These are phyloP conservation scores for Russula sp. DNA, from an alignment of 768 basidiomycete genomes.

Conservation along the genomic window DNA sequence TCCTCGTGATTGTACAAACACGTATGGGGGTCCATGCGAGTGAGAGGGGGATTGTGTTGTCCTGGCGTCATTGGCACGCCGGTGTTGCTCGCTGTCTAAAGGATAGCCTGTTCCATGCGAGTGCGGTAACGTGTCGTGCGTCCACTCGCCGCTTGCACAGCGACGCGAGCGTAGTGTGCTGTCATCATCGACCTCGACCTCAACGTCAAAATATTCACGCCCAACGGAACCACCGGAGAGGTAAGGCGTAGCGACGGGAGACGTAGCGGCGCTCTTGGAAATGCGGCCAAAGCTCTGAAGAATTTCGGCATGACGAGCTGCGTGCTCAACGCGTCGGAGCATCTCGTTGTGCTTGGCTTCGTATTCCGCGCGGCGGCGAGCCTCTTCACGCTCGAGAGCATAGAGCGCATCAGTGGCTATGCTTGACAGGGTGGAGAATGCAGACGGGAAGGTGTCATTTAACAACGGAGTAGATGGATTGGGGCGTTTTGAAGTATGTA, in stretches of 20 bases:
- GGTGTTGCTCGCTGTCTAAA: constrained; percentile 32
- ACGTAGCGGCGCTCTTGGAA: constrained; percentile 22
- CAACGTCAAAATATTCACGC: constrained; percentile 26
- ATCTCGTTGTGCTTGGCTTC: constrained; percentile 46
- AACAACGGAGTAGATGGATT: constrained; percentile 25
- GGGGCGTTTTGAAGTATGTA: constrained; percentile 6
- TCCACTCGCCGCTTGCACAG: constrained; percentile 22
- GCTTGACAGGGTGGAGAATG: constrained; percentile 58
- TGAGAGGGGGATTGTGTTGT: constrained; percentile 32
- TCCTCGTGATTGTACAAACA: background rate
- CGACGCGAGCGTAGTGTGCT: constrained; percentile 36
- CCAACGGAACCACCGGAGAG: background rate
- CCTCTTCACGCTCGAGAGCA: constrained; percentile 80
- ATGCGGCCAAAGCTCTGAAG: constrained; percentile 32
- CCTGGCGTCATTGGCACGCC: constrained; percentile 20
- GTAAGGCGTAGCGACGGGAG: constrained; percentile 20
- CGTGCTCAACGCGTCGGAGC: constrained; percentile 31
- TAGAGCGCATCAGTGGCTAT: constrained; percentile 87
- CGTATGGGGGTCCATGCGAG: constrained; percentile 23
- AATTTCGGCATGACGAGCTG: constrained; percentile 42
- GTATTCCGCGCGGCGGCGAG: constrained; percentile 57
- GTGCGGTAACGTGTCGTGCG: constrained; percentile 25
- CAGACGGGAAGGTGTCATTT: constrained; percentile 28
- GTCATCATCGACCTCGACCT: constrained; percentile 36
- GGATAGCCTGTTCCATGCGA: constrained; percentile 31